These are phyloP conservation scores for Chrysochromulina parva DNA, from an alignment of 78 protist genomes.

Conservation along the genomic window DNA sequence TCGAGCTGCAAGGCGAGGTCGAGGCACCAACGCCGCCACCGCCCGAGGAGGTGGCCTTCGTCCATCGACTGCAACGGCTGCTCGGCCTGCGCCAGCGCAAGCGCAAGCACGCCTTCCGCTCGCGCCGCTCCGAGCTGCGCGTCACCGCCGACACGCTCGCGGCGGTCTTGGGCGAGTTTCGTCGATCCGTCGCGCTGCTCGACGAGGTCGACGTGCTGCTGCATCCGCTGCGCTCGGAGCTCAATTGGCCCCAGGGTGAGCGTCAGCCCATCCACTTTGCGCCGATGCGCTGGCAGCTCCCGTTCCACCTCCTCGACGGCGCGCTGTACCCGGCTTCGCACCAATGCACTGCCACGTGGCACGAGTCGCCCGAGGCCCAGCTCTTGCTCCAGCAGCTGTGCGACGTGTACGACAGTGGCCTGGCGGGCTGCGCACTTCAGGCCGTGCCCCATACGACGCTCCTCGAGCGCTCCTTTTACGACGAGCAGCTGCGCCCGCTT, in stretches of 20 bases:
- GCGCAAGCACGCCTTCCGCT: background rate
- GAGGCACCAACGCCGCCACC: background rate
- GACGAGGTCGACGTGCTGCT: slow-evolving; percentile 66
- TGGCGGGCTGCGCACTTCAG: background rate
- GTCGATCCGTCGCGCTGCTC: background rate
- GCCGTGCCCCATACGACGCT: slow-evolving; percentile 44
- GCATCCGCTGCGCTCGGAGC: slow-evolving; percentile 70
- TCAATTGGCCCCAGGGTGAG: slow-evolving; percentile 71
- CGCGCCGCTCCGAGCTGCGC: background rate
- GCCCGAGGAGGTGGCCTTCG: background rate
- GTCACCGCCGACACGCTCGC: background rate
- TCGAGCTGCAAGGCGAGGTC: slow-evolving; percentile 22
- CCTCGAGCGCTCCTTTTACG: slow-evolving; percentile 42
- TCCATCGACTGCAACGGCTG: background rate
- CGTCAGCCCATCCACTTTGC: slow-evolving; percentile 17
- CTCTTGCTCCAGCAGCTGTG: background rate
- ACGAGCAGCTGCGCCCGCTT: slow-evolving; percentile 35
- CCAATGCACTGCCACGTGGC: slow-evolving; percentile 20
- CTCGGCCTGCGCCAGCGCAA: slow-evolving; percentile 19
- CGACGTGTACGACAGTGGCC: background rate
- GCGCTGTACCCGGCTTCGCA: slow-evolving; percentile 5
- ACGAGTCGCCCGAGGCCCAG: slow-evolving; percentile 7
- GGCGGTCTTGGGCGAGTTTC: background rate
- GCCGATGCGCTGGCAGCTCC: slow-evolving; percentile 70
- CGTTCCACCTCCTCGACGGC: slow-evolving; percentile 58